Conservation (phyloP, 169 alveolate genomes). For the Cryptosporidium felis region DNA sequence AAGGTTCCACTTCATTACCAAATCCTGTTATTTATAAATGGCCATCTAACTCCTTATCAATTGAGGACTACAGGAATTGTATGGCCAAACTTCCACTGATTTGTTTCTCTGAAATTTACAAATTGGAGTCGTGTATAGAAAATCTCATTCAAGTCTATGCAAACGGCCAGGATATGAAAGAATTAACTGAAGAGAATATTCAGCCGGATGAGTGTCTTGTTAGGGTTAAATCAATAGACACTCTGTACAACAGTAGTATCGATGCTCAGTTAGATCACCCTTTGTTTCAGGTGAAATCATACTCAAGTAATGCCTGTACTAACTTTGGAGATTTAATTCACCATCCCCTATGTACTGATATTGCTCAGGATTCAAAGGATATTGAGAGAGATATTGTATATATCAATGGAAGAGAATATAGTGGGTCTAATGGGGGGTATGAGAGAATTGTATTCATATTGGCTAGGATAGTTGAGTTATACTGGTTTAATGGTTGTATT, state of each 20-base stretch:
- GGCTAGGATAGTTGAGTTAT: slow-evolving; percentile 24
- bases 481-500: slow-evolving; percentile 14
- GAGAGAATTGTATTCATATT: slow-evolving; percentile 24
- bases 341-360: slow-evolving; percentile 46
- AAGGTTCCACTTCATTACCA: not conserved
- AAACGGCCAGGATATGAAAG: not conserved
- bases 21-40: slow-evolving; percentile 46
- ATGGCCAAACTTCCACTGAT: slow-evolving; percentile 50
- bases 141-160: not conserved
- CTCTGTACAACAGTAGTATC: not conserved
- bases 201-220: not conserved
- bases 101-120: slow-evolving; percentile 45
- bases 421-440: slow-evolving; percentile 60
- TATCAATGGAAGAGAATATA: slow-evolving; percentile 51
- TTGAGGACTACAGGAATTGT: slow-evolving; percentile 28
- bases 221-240: slow-evolving; percentile 1
- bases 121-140: slow-evolving; percentile 37
- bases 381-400: slow-evolving; percentile 58
- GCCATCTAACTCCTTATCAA: slow-evolving; percentile 42
- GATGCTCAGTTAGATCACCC: slow-evolving; percentile 51
- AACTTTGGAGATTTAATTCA: not conserved
- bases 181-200: not conserved
- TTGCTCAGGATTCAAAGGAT: slow-evolving; percentile 68
- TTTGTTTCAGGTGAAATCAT: slow-evolving; percentile 5
- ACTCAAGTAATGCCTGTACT: not conserved